Conservation (phyloP, 352 stramenopile genomes). For the Phytopythium mirpurense region DNA sequence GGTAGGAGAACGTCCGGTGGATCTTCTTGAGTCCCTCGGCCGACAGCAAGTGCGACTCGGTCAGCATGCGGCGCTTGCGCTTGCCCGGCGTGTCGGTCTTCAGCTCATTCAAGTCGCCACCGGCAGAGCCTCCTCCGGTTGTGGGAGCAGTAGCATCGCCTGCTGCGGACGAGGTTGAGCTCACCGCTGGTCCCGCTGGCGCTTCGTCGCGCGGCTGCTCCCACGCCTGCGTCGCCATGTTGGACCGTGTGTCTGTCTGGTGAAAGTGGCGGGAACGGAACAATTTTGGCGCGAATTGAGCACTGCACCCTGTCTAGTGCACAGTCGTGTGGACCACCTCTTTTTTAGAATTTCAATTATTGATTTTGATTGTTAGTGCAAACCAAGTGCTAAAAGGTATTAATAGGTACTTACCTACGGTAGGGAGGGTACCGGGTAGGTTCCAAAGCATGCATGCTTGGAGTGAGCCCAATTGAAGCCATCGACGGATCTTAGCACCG, state of each 20-base stretch:
- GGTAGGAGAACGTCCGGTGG: constrained; percentile 65
- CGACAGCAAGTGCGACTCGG: constrained; percentile 61
- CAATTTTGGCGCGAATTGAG: background rate
- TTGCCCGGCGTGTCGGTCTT: constrained; percentile 15
- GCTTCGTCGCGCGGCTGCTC: background rate
- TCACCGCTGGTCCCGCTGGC: background rate
- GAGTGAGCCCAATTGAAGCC: no score
- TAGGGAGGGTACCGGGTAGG: no score
- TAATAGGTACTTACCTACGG: no score
- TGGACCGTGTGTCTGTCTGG: background rate
- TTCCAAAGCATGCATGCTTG: no score
- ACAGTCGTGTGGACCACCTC: background rate
- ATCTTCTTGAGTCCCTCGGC: constrained; percentile 65
- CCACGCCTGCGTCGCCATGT: constrained; percentile 3
- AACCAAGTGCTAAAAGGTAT: no score
- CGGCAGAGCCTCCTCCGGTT: background rate
- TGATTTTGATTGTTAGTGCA: no score
- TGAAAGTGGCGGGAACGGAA: background rate
- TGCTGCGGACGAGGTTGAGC: background rate
- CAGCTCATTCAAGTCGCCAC: background rate
- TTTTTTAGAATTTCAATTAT: no score
- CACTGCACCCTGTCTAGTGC: no score
- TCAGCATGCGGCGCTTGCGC: constrained; percentile 49
- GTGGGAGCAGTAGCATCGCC: background rate
- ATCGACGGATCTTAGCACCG: no score